Conservation (phyloP, 768 basidiomycete species). For the Mycena amicta region DNA sequence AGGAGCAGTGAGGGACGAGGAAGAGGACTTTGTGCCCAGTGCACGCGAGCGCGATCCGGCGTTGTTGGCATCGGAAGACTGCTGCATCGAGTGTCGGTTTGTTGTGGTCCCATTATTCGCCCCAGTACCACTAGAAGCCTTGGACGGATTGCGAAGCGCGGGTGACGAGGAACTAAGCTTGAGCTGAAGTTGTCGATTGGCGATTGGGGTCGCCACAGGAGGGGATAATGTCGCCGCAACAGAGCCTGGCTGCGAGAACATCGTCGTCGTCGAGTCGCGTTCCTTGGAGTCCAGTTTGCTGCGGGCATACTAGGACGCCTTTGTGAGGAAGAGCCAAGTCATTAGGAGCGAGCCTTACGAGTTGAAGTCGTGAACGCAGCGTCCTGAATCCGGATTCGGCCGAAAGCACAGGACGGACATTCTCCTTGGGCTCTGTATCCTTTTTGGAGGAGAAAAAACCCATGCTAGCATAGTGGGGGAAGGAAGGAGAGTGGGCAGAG, state of each 20-base stretch:
- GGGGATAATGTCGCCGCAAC: not conserved
- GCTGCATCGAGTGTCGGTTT: slow-evolving; percentile 9
- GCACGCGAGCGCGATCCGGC: slow-evolving; percentile 26
- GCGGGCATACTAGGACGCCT: not conserved
- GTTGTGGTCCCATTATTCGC: slow-evolving; percentile 11
- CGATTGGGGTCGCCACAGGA: slow-evolving; percentile 12
- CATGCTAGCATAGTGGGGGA: slow-evolving; percentile 47
- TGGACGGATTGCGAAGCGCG: slow-evolving; percentile 9
- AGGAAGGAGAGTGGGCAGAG: not conserved
- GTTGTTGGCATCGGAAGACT: slow-evolving; percentile 19
- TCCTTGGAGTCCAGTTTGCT: not conserved
- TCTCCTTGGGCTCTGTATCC: slow-evolving; percentile 30
- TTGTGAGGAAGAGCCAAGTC: too few species aligned
- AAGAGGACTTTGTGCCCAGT: slow-evolving; percentile 27
- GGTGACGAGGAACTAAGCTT: slow-evolving; percentile 23
- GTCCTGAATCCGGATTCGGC: slow-evolving; percentile 18
- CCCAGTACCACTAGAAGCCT: not conserved
- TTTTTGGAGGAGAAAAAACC: slow-evolving; percentile 56
- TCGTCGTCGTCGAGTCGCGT: not conserved
- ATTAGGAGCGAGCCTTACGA: too few species aligned
- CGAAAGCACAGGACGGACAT: slow-evolving; percentile 26
- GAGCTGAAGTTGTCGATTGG: slow-evolving; percentile 19
- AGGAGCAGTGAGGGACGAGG: slow-evolving; percentile 21
- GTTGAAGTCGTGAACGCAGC: slow-evolving; percentile 18
- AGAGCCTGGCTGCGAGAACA: not conserved